A percentile compares a stretch with the other conserved stretches of the same genome.
These are phyloP conservation scores for Chlamydomonas reinhardtii DNA, from an alignment of 163 green algal species.

Conservation along the genomic window DNA sequence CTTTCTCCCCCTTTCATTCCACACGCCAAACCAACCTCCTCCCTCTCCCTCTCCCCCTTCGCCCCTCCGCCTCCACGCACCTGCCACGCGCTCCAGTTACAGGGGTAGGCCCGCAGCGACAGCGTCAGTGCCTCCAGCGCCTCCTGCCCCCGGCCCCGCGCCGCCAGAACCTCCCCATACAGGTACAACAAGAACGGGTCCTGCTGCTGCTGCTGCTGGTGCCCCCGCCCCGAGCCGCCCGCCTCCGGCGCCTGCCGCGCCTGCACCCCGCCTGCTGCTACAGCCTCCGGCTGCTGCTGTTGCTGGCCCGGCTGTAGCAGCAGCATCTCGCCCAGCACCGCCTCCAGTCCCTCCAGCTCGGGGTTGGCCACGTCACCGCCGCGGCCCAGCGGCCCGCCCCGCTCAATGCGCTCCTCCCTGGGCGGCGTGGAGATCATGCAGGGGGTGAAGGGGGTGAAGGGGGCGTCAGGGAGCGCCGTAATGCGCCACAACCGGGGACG, in stretches of 20 bases:
- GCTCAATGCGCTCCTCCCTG: slow-evolving; percentile 79
- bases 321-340: neutral
- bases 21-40: too few species aligned
- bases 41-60: neutral
- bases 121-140: slow-evolving; percentile 68
- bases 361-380: slow-evolving; percentile 60
- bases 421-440: neutral
- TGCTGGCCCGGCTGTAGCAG: neutral
- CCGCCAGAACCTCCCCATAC: slow-evolving; percentile 77
- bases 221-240: neutral
- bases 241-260: neutral
- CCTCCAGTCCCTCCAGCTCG: slow-evolving; percentile 65
- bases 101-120: slow-evolving; percentile 79
- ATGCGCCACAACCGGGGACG: too few species aligned
- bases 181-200: slow-evolving; percentile 87
- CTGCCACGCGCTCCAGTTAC: slow-evolving; percentile 90
- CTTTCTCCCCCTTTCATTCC: too few species aligned
- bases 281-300: neutral
- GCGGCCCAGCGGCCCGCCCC: slow-evolving; percentile 59
- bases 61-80: slow-evolving; percentile 32
- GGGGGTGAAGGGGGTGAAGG: too few species aligned
- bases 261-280: neutral
- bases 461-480: too few species aligned
- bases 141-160: slow-evolving; percentile 63
- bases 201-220: neutral